Percentiles rank a stretch among this genome's conserved stretches.
Evolutionary conservation across 2,329 filamentous ascomycete species (phyloP).

Genomic region (Juglanconis sp.): DNA sequence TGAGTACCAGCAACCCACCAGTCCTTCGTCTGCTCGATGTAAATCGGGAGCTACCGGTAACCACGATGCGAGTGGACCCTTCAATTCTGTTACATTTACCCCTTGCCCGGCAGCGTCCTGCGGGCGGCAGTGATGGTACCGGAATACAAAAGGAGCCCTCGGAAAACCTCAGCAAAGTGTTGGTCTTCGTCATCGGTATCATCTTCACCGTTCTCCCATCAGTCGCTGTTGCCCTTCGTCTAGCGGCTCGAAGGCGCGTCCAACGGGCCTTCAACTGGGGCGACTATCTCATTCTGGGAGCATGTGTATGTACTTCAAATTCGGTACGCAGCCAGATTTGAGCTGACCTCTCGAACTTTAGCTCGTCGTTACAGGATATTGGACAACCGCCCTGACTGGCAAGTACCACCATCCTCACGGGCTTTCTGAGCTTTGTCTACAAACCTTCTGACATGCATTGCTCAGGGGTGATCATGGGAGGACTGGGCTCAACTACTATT

Average conservation of each 20-base stretch:
- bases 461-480: neutral
- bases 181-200: neutral
- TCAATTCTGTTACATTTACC: too few relatives aligned
- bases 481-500: neutral
- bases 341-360: neutral
- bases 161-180: neutral
- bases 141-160: neutral
- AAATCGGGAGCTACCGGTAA: too few relatives aligned
- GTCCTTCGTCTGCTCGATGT: too few relatives aligned
- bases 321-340: neutral
- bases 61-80: too few relatives aligned
- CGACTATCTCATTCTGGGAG: conserved; percentile 1
- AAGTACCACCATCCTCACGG: neutral
- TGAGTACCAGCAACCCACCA: too few relatives aligned
- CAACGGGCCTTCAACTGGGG: neutral
- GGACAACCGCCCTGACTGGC: conserved; percentile 5
- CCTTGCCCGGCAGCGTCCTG: too few relatives aligned
- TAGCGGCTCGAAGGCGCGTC: neutral
- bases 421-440: neutral
- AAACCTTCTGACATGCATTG: neutral
- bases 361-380: neutral
- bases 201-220: neutral
- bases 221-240: conserved; percentile 3
- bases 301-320: neutral
- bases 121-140: too few relatives aligned